Evolutionary conservation across 176 grass and related monocot genomes (phyloP), one percentile per base, ranked within the genome.

Genomic region (Zizania latifolia): DNA sequence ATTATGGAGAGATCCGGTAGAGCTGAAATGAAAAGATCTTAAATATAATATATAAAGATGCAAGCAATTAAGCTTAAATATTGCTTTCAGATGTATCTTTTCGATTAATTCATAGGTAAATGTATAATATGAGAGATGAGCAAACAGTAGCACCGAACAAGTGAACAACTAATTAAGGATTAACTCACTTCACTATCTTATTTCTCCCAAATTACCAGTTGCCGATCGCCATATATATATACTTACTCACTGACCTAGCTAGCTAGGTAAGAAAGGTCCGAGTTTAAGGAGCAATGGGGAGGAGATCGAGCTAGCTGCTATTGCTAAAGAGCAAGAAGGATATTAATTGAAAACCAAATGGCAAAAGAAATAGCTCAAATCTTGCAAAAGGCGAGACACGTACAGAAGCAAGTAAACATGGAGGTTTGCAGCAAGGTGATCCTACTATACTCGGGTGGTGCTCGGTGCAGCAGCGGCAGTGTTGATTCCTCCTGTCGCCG

Each of bases 391-490:
- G 51, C 68, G 75, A 73, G 58, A 81, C 77, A 41, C 66, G 72
- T 87, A 77, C 78, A 71, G 79, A 78, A 78, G 68, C 39, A 87
- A 67, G 74, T 73, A 78, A 74, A 78, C 67, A 53, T 28, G 56
- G 23, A 75, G 31, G 61, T 68, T 44, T 64, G 31, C 67, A 60
- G 31, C 73, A 51, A 76, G 34, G 67, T 83, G 68, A 60, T 78
- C 73, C 80, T 88, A 79, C 85, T 83, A 68, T 83, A 74, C 86
- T 88, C 80, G 51, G 41, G 86, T 68, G 54, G 53, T 55, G 75
- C 51, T 55, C 63, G 61, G 68, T 55, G 85, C 74, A 43, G 84
- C 16, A 23, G 76, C 4, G 2, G 51, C 22, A 2, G 41, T 2
- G 4, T 11, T 14, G 24, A 46, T 29, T 3, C 58, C 45, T 46